Conservation (phyloP, 352 stramenopile species). For the Phytophthora foliorum region DNA sequence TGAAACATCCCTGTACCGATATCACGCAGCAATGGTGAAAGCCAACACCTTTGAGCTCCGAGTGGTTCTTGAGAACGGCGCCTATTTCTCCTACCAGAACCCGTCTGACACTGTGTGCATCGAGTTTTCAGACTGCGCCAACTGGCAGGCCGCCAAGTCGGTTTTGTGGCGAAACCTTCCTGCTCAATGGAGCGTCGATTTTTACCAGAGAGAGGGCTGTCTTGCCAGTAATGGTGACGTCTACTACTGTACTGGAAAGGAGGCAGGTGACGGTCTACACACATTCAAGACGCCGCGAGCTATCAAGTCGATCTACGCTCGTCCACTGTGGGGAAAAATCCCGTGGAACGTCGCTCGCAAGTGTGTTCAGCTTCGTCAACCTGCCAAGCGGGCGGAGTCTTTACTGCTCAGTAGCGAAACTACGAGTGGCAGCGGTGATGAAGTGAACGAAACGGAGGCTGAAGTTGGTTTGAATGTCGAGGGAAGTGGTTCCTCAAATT, state of each 20-base stretch:
- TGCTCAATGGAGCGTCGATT: conserved; percentile 14
- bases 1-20: too few relatives aligned
- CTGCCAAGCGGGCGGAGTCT: conserved; percentile 7
- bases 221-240: conserved; percentile 4
- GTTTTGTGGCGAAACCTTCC: conserved; percentile 18
- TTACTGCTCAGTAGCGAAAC: neutral
- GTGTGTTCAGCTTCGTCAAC: conserved; percentile 23
- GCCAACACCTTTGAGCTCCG: conserved; percentile 12
- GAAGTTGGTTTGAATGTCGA: neutral
- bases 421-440: neutral
- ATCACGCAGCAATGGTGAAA: neutral
- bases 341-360: conserved; percentile 4
- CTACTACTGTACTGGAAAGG: conserved; percentile 11
- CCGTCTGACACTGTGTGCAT: conserved; percentile 14
- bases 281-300: conserved; percentile 13
- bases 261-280: neutral
- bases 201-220: conserved; percentile 14
- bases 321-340: conserved; percentile 5
- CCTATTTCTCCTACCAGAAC: conserved; percentile 21
- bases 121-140: conserved; percentile 6
- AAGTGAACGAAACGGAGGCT: conserved; percentile 5
- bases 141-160: conserved; percentile 14
- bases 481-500: conserved; percentile 13
- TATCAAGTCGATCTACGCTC: conserved; percentile 22
- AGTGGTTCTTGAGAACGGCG: conserved; percentile 10